Conservation (phyloP, 2,329 filamentous ascomycete species). For the Domatiomyces catenatus region DNA sequence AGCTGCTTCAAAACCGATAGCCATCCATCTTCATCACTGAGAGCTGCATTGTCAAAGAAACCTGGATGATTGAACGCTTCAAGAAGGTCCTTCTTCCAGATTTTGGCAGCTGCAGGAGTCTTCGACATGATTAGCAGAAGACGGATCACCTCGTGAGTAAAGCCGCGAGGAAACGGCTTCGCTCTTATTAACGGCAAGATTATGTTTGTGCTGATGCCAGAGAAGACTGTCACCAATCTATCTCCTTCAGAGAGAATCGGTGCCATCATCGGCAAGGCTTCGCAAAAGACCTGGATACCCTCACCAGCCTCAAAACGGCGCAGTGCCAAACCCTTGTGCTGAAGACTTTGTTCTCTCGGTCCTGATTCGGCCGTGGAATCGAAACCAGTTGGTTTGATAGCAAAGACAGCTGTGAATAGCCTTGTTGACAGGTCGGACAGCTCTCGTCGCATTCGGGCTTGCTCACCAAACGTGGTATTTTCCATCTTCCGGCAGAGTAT, state of each 20-base stretch:
- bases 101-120: constrained; percentile 65
- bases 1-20: constrained; percentile 71
- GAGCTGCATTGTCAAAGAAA: constrained; percentile 59
- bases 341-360: constrained; percentile 15
- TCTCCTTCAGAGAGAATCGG: constrained; percentile 77
- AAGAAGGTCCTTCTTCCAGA: constrained; percentile 81
- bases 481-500: constrained; percentile 90
- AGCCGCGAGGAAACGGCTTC: constrained; percentile 72
- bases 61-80: constrained; percentile 83
- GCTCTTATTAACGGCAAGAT: constrained; percentile 69
- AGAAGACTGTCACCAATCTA: constrained; percentile 61
- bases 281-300: constrained; percentile 62
- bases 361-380: constrained; percentile 20
- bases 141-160: constrained; percentile 54
- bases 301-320: constrained; percentile 46
- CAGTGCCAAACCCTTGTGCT: constrained; percentile 18
- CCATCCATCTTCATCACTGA: constrained; percentile 60
- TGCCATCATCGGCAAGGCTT: constrained; percentile 63
- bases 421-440: constrained; percentile 78
- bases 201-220: constrained; percentile 67
- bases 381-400: constrained; percentile 68
- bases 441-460: constrained; percentile 79
- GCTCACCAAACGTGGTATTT: constrained; percentile 93
- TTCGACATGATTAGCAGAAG: constrained; percentile 64
- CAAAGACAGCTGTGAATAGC: constrained; percentile 84